phyloP scores from a whole-genome alignment of 75 land plant species.

The Picea sitchensis region DNA sequence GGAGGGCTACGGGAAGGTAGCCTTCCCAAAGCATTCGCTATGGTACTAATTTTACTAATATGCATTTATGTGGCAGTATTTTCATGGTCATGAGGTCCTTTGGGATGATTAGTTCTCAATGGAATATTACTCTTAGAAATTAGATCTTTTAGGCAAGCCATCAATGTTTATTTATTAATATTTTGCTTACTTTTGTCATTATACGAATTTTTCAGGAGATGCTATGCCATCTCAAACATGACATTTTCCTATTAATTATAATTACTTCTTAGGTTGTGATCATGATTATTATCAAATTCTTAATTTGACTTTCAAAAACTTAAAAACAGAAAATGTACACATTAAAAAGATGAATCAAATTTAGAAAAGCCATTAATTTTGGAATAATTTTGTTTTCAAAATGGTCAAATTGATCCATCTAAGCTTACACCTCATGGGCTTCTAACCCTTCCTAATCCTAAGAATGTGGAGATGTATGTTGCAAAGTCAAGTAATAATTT shows the following conservation, averaged over 20 bases:
- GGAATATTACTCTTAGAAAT: slow-evolving; percentile 85
- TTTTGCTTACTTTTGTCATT: slow-evolving; percentile 72
- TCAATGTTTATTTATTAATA: slow-evolving; percentile 65
- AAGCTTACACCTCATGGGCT: too few species aligned
- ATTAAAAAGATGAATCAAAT: slow-evolving; percentile 63
- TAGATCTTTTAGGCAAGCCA: slow-evolving; percentile 79
- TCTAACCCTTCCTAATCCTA: too few species aligned
- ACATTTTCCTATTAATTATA: slow-evolving; percentile 73
- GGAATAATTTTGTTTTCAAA: slow-evolving; percentile 48
- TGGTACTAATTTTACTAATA: slow-evolving; percentile 44
- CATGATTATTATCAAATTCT: slow-evolving; percentile 59
- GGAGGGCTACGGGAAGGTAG: not conserved
- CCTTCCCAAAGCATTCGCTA: slow-evolving; percentile 32
- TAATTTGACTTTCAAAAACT: slow-evolving; percentile 22
- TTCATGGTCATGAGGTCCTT: slow-evolving; percentile 91
- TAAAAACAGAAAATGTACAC: slow-evolving; percentile 86
- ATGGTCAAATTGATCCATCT: too few species aligned
- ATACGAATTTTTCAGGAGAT: slow-evolving; percentile 70
- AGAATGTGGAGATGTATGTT: too few species aligned
- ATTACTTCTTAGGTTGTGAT: slow-evolving; percentile 44
- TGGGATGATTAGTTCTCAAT: slow-evolving; percentile 15
- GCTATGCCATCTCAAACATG: slow-evolving; percentile 63
- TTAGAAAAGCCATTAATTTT: slow-evolving; percentile 65
- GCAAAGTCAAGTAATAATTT: too few species aligned
- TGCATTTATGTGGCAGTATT: slow-evolving; percentile 61